A percentile compares a stretch with the other conserved stretches of the same genome.
Evolutionary conservation across 1,284 basidiomycete genomes (phyloP).

Genomic region (Ustilago vetiveriae): DNA sequence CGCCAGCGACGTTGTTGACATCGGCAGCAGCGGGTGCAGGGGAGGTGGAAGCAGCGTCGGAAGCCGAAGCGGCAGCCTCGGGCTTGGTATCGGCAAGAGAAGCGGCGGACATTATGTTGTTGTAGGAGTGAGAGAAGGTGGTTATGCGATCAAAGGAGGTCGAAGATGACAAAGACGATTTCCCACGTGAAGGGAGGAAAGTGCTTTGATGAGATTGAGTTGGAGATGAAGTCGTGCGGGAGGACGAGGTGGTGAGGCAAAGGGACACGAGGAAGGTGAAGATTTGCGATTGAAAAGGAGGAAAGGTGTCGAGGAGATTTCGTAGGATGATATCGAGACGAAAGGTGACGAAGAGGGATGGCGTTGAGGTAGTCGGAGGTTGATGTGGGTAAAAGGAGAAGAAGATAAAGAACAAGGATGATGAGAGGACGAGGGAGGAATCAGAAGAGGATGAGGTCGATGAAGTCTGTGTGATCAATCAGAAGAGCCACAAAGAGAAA

Average conservation of each 20-base stretch:
- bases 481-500: slow-evolving; percentile 1
- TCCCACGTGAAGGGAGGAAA: no score
- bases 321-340: slow-evolving; percentile 1
- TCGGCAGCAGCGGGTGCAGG: slow-evolving; percentile 11
- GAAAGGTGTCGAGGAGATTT: not conserved
- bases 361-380: slow-evolving; percentile 17
- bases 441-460: not conserved
- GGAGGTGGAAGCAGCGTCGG: slow-evolving; percentile 13
- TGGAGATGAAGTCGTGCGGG: slow-evolving; percentile 7
- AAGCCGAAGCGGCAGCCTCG: slow-evolving; percentile 28
- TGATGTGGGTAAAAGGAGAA: slow-evolving; percentile 8
- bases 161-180: no score
- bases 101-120: slow-evolving; percentile 30
- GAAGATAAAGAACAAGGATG: slow-evolving; percentile 1
- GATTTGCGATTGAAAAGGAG: slow-evolving; percentile 1
- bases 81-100: slow-evolving; percentile 26
- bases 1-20: slow-evolving; percentile 26
- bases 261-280: not conserved
- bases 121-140: not conserved
- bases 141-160: not conserved
- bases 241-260: slow-evolving; percentile 8
- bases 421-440: not conserved
- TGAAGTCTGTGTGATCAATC: not conserved
- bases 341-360: slow-evolving; percentile 15
- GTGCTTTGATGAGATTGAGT: not conserved